Evolutionary conservation across 2,329 filamentous ascomycete species (phyloP).

Genomic region (Harringtonia lauricola): DNA sequence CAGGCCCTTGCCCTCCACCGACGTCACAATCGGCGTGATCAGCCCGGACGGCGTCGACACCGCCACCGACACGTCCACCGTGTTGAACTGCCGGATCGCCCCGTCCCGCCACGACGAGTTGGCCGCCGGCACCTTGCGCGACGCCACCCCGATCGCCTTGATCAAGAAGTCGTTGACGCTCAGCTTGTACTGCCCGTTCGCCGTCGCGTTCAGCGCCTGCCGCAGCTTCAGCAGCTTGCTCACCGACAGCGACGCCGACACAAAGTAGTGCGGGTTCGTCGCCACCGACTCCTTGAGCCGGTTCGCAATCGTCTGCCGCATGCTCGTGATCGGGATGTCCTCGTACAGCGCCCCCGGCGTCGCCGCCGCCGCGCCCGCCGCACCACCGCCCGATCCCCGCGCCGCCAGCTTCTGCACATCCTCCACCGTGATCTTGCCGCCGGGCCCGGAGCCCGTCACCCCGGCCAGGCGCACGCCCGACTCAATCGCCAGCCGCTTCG

Average conservation of each 20-base stretch:
- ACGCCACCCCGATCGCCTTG: conserved; percentile 85
- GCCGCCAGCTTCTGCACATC: conserved; percentile 86
- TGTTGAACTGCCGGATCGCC: conserved; percentile 85
- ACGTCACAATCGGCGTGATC: conserved; percentile 94
- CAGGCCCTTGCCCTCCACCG: conserved; percentile 77
- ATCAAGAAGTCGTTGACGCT: conserved; percentile 99
- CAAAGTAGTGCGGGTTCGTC: conserved; percentile 98
- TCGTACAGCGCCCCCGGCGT: conserved; percentile 57
- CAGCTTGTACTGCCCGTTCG: conserved; percentile 94
- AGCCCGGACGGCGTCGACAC: conserved; percentile 87
- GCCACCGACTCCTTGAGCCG: conserved; percentile 81
- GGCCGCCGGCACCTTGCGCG: conserved; percentile 86
- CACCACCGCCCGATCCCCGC: conserved; percentile 30
- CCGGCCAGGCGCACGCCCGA: conserved; percentile 57
- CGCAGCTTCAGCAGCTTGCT: conserved; percentile 94
- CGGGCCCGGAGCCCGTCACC: conserved; percentile 79
- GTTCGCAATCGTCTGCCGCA: conserved; percentile 96
- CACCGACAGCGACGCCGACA: conserved; percentile 83
- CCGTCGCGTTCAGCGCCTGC: conserved; percentile 77
- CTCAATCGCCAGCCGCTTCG: conserved; percentile 74
- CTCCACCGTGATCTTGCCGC: conserved; percentile 79
- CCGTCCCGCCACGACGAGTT: conserved; percentile 93
- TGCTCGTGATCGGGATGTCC: conserved; percentile 75
- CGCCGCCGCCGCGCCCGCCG: conserved; percentile 35
- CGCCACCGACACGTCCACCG: conserved; percentile 88